Percentiles rank a stretch among this genome's conserved stretches.
phyloP scores from a whole-genome alignment of 176 grass and related monocot species.

The Puccinellia tenuiflora region DNA sequence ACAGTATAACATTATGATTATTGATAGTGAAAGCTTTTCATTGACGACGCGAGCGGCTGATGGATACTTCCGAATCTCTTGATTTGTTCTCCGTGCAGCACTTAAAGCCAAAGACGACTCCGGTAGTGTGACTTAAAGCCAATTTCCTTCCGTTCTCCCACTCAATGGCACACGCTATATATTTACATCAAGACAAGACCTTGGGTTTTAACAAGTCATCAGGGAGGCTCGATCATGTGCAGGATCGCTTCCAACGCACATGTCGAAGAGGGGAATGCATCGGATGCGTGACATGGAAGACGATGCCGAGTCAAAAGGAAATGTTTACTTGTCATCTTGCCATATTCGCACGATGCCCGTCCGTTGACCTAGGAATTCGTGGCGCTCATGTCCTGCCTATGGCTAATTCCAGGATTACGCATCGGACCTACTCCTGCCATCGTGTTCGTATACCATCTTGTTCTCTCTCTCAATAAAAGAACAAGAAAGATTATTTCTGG shows the following conservation, averaged over 20 bases:
- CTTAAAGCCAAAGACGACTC: not conserved
- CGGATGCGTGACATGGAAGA: not conserved
- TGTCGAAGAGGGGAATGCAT: constrained; percentile 10
- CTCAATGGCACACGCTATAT: constrained; percentile 6
- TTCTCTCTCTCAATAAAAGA: not conserved
- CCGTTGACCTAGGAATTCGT: constrained; percentile 2
- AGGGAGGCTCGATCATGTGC: not conserved
- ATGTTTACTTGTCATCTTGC: not conserved
- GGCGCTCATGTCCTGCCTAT: not conserved
- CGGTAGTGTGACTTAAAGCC: not conserved
- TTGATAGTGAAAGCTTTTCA: no score
- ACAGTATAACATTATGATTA: no score
- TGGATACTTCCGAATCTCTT: no score
- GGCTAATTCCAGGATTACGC: not conserved
- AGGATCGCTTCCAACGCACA: constrained; percentile 2
- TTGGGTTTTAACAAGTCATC: not conserved
- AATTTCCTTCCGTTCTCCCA: not conserved
- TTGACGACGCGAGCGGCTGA: no score
- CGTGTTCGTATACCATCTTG: not conserved
- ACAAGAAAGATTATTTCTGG: not conserved
- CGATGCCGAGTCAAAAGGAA: constrained; percentile 3
- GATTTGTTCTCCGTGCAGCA: not conserved
- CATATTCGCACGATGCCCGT: not conserved
- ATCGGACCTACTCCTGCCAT: not conserved
- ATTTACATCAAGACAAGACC: not conserved